A percentile compares a stretch with the other conserved stretches of the same genome.
These are phyloP conservation scores for Fusarium nodosum DNA, from an alignment of 2,329 filamentous ascomycete species.

Conservation along the genomic window DNA sequence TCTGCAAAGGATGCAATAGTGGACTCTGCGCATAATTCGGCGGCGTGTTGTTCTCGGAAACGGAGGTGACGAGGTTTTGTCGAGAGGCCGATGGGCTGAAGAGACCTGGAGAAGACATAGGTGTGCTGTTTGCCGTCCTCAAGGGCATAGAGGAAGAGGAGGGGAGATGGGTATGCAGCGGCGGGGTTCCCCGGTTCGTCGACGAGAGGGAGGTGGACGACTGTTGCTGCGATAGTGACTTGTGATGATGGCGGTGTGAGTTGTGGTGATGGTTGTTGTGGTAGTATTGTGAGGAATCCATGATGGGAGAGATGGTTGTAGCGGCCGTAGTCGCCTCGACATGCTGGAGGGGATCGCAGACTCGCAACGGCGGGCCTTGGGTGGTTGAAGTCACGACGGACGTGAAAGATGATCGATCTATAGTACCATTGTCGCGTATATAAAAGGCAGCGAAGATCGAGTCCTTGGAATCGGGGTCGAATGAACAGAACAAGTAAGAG, in stretches of 20 bases:
- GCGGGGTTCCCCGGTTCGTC: slow-evolving; percentile 45
- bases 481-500: slow-evolving; percentile 9
- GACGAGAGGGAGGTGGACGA: slow-evolving; percentile 49
- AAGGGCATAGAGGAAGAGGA: slow-evolving; percentile 58
- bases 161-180: slow-evolving; percentile 53
- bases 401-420: slow-evolving; percentile 46
- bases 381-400: slow-evolving; percentile 41
- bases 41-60: slow-evolving; percentile 69
- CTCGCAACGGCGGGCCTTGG: slow-evolving; percentile 46
- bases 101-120: slow-evolving; percentile 71
- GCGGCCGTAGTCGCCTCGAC: slow-evolving; percentile 48
- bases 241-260: slow-evolving; percentile 47
- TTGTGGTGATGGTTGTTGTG: slow-evolving; percentile 43
- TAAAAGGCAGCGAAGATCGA: slow-evolving; percentile 23
- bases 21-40: slow-evolving; percentile 66
- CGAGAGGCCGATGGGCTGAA: slow-evolving; percentile 67
- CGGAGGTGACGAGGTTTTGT: slow-evolving; percentile 58
- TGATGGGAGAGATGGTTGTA: slow-evolving; percentile 45
- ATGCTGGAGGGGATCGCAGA: slow-evolving; percentile 45
- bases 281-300: slow-evolving; percentile 50
- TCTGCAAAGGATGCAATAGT: slow-evolving; percentile 78
- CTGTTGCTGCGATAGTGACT: slow-evolving; percentile 51
- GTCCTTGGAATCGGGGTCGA: slow-evolving; percentile 11
- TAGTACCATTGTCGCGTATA: slow-evolving; percentile 47
- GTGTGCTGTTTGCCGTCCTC: slow-evolving; percentile 68